Conservation (phyloP, 257 asterid genomes). For the Scutellaria baicalensis region DNA sequence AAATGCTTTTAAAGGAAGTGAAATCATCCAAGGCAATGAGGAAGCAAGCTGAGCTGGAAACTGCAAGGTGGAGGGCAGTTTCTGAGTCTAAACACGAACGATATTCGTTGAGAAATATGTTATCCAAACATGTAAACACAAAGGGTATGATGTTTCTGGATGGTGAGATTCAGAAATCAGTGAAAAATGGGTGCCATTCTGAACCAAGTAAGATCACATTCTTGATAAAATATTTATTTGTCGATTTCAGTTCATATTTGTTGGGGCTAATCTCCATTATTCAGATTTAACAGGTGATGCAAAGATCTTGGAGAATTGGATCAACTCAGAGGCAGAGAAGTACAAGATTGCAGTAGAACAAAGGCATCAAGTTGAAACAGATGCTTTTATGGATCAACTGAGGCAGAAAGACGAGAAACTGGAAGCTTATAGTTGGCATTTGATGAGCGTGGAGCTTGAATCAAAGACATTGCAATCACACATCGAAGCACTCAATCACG, state of each 20-base stretch:
- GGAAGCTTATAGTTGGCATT: constrained; percentile 64
- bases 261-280: neutral
- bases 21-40: constrained; percentile 45
- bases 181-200: constrained; percentile 10
- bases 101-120: constrained; percentile 44
- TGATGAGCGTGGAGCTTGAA: constrained; percentile 61
- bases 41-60: constrained; percentile 52
- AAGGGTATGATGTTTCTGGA: neutral
- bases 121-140: constrained; percentile 20
- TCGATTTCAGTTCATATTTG: too few relatives aligned
- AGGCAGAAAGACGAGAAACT: constrained; percentile 66
- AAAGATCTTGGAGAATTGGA: constrained; percentile 43
- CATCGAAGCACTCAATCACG: constrained; percentile 46
- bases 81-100: constrained; percentile 46
- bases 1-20: constrained; percentile 59
- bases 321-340: constrained; percentile 38
- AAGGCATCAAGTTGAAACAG: constrained; percentile 48
- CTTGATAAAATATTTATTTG: neutral
- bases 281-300: constrained; percentile 26
- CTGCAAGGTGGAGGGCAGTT: constrained; percentile 33
- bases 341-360: constrained; percentile 35
- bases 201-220: constrained; percentile 38
- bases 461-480: constrained; percentile 55
- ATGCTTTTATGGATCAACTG: constrained; percentile 75
- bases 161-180: constrained; percentile 17